Conservation (phyloP, 2,329 filamentous ascomycete species). For the Achaetomium macrosporum region DNA sequence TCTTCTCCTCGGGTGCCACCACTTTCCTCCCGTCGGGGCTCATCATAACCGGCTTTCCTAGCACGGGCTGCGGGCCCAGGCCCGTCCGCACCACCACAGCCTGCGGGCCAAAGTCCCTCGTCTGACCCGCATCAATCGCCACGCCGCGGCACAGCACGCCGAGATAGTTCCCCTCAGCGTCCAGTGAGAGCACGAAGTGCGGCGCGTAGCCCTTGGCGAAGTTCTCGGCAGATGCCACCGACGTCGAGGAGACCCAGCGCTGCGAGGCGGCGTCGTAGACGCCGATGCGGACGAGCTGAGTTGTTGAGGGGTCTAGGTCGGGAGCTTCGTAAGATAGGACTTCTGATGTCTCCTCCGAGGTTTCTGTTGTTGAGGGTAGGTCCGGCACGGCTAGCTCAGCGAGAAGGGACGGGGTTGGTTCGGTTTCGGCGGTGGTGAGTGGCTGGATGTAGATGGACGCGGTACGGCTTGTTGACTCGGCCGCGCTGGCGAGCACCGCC, state of each 20-base stretch:
- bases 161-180: conserved; percentile 31
- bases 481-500: neutral
- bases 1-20: conserved; percentile 53
- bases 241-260: conserved; percentile 50
- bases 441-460: conserved; percentile 52
- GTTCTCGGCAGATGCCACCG: conserved; percentile 50
- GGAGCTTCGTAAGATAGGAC: conserved; percentile 52
- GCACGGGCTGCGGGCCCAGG: conserved; percentile 49
- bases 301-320: conserved; percentile 36
- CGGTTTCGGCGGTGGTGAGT: conserved; percentile 28
- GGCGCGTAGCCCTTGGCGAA: conserved; percentile 58
- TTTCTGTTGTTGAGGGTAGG: conserved; percentile 28
- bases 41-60: conserved; percentile 60
- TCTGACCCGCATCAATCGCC: conserved; percentile 56
- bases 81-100: conserved; percentile 44
- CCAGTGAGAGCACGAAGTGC: conserved; percentile 48
- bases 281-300: conserved; percentile 51
- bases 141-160: conserved; percentile 51
- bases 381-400: conserved; percentile 52
- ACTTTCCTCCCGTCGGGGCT: conserved; percentile 54
- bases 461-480: conserved; percentile 29
- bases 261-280: conserved; percentile 44
- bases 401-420: conserved; percentile 34
- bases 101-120: conserved; percentile 59
- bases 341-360: neutral